phyloP scores from a whole-genome alignment of 768 basidiomycete genomes.

The Trichaptum fuscoviolaceum region DNA sequence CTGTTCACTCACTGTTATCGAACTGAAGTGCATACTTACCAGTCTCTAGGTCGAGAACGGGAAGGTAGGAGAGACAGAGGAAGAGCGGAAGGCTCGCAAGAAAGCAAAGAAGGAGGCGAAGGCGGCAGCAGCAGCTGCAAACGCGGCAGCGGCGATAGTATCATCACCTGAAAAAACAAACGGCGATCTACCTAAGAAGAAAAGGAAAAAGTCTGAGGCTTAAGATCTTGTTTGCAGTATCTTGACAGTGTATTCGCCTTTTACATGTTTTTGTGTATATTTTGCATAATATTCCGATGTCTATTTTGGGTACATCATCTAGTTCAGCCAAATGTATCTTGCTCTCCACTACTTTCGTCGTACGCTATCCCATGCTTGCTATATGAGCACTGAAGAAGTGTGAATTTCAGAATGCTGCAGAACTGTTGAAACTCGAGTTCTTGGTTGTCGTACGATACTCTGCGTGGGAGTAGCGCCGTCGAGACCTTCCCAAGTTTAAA shows the following conservation, averaged over 20 bases:
- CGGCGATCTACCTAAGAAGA: slow-evolving; percentile 48
- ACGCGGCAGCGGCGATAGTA: slow-evolving; percentile 67
- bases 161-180: slow-evolving; percentile 36
- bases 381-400: background rate
- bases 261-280: slow-evolving; percentile 9
- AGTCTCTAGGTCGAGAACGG: slow-evolving; percentile 5
- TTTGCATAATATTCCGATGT: slow-evolving; percentile 7
- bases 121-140: slow-evolving; percentile 47
- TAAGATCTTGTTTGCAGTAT: slow-evolving; percentile 10
- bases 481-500: background rate
- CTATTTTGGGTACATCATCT: background rate
- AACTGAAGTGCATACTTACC: background rate
- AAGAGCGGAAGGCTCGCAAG: slow-evolving; percentile 76
- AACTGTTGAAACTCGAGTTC: no score
- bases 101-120: slow-evolving; percentile 78
- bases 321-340: background rate
- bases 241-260: slow-evolving; percentile 3
- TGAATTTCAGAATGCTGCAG: no score
- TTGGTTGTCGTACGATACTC: background rate
- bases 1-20: background rate
- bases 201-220: slow-evolving; percentile 51
- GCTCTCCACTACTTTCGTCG: background rate
- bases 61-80: slow-evolving; percentile 65
- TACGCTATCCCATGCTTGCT: background rate
- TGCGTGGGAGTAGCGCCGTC: background rate